A percentile compares a stretch with the other conserved stretches of the same genome.
Evolutionary conservation across 306 rosid genomes (phyloP).

Genomic region (Sphenostylis stenocarpa): DNA sequence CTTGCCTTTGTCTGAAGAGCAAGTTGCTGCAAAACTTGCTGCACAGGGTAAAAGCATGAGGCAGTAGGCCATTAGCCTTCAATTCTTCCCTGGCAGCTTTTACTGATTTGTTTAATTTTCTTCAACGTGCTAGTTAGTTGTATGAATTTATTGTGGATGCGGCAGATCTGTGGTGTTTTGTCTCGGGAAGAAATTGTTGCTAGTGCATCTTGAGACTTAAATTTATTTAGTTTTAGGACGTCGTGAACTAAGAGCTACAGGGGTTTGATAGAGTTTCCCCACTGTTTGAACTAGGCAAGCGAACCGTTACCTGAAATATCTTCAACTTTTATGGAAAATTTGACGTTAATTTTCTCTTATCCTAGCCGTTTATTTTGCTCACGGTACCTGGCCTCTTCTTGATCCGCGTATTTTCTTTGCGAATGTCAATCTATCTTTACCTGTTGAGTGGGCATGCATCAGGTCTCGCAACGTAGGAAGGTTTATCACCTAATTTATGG

Average conservation of each 20-base stretch:
- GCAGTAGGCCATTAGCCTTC: conserved; percentile 41
- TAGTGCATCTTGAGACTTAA: conserved; percentile 16
- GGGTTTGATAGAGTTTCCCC: conserved; percentile 29
- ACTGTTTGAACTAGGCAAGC: conserved; percentile 27
- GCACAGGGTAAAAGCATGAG: conserved; percentile 50
- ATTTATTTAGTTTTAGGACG: conserved; percentile 34
- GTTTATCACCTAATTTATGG: background rate
- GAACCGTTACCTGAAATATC: conserved; percentile 19
- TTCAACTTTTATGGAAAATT: conserved; percentile 12
- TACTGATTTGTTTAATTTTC: conserved; percentile 25
- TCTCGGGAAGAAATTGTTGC: conserved; percentile 23
- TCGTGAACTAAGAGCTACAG: conserved; percentile 39
- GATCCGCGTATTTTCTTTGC: background rate
- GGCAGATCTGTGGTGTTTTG: conserved; percentile 40
- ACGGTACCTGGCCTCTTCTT: background rate
- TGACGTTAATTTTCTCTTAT: conserved; percentile 9
- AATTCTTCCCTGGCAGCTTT: conserved; percentile 25
- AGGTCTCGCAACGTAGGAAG: background rate
- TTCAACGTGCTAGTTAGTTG: conserved; percentile 31
- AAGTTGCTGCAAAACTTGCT: conserved; percentile 72
- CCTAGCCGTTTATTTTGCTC: background rate
- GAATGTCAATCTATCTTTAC: background rate
- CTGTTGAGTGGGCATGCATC: background rate
- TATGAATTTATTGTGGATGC: conserved; percentile 42
- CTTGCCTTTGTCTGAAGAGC: conserved; percentile 84